Base-by-base conservation (phyloP, 495 filamentous ascomycete species). In the Tetracladium setigerum region DNA sequence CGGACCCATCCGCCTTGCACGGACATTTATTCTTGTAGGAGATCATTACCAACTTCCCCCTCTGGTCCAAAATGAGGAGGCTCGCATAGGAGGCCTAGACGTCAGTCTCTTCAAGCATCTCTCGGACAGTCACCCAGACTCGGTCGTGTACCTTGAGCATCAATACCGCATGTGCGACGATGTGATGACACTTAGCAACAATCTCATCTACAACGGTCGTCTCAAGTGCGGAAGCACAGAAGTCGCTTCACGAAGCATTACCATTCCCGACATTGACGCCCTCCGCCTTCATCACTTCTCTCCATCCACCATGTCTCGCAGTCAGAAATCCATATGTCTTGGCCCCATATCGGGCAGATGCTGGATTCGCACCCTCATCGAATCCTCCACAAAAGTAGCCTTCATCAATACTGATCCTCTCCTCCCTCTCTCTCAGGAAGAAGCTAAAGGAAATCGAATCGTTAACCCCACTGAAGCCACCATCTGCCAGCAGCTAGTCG, bases 131-230 rank as follows among this genome's bases (percentile, higher is more conserved):
- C 89, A 96, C 52, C 92, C 92, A 0, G 62, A 76, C 17, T 87
- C 89, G 1, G 89, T 97, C 10, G 85, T 90, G 53, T 90, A 84
- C 51, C 79, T 98, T 1, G 89, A 90, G 56, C 88, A 95, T 54
- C 92, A 98, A 61, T 98, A 98, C 57, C 88, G 92, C 55, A 98
- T 98, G 92, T 94, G 87, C 57, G 83, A 89, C 39, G 91, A 97
- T 27, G 84, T 98, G 44, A 97, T 97, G 92, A 74, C 80, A 11
- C 76, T 98, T 18, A 89, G 87, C 44, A 97, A 96, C 67, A 86
- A 77, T 5, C 79, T 98, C 22, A 95, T 98, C 60, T 98, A 98
- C 65, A 73, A 82, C 15, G 89, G 90, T 12, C 75, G 81, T 5
- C 75, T 98, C 8, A 94, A 92, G 61, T 98, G 92, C 57, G 92